Conservation (phyloP, 352 stramenopile species). For the Plasmopara viticola region DNA sequence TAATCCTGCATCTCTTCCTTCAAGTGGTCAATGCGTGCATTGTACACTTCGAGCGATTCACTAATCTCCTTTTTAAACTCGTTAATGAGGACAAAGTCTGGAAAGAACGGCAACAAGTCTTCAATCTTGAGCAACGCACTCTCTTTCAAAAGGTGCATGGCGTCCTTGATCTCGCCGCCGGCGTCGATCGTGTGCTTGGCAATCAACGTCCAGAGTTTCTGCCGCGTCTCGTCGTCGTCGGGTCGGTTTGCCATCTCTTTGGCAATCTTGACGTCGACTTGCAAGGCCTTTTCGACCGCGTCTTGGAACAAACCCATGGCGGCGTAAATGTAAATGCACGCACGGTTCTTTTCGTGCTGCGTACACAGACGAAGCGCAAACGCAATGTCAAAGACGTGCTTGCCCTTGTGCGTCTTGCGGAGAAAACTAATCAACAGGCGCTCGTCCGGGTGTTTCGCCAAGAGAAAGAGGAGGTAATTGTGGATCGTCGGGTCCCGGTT, state of each 20-base stretch:
- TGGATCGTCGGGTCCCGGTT: conserved; percentile 89
- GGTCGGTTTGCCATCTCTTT: conserved; percentile 91
- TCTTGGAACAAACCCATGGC: conserved; percentile 90
- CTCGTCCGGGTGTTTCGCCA: conserved; percentile 87
- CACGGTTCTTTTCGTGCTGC: conserved; percentile 88
- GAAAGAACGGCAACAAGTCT: conserved; percentile 92
- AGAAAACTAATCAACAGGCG: conserved; percentile 87
- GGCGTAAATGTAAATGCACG: conserved; percentile 93
- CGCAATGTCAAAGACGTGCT: conserved; percentile 87
- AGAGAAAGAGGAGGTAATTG: conserved; percentile 89
- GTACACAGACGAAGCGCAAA: conserved; percentile 90
- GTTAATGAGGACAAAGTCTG: conserved; percentile 93
- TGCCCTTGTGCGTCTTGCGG: conserved; percentile 80
- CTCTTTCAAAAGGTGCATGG: conserved; percentile 83
- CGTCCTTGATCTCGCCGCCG: conserved; percentile 76
- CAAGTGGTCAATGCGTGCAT: conserved; percentile 87
- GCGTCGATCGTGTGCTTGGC: conserved; percentile 90
- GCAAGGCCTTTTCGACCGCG: conserved; percentile 86
- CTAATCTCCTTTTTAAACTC: conserved; percentile 95
- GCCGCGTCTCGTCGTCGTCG: conserved; percentile 81
- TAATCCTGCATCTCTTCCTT: conserved; percentile 93
- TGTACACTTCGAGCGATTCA: conserved; percentile 87
- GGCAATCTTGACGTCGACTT: conserved; percentile 90
- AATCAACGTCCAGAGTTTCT: conserved; percentile 93
- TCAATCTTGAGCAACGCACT: conserved; percentile 89